These are phyloP conservation scores for Populus tremula DNA, from an alignment of 345 rosid species.

Conservation along the genomic window DNA sequence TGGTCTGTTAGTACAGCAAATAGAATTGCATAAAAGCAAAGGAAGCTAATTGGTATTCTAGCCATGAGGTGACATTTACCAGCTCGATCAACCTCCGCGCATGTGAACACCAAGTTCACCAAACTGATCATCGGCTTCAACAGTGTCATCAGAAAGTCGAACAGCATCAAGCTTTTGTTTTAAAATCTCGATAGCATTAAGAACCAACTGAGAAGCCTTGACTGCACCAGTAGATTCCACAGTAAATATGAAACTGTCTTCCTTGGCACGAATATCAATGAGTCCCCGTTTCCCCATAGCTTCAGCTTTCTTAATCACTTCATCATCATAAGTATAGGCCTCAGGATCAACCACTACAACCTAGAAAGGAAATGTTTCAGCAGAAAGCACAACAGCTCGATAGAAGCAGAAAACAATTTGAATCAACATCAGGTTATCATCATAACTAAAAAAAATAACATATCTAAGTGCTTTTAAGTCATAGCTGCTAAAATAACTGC, in stretches of 20 bases:
- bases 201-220: slow-evolving; percentile 82
- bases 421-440: background rate
- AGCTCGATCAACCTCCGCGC: slow-evolving; percentile 71
- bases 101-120: slow-evolving; percentile 98
- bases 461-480: background rate
- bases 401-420: background rate
- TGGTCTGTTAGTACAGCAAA: background rate
- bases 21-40: background rate
- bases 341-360: slow-evolving; percentile 80
- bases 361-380: slow-evolving; percentile 27
- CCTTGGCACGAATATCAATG: slow-evolving; percentile 75
- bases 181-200: slow-evolving; percentile 80
- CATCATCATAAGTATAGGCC: slow-evolving; percentile 90
- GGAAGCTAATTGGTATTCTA: background rate
- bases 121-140: slow-evolving; percentile 96
- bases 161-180: slow-evolving; percentile 92
- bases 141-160: slow-evolving; percentile 85
- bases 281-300: slow-evolving; percentile 93
- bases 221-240: slow-evolving; percentile 92
- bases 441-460: background rate
- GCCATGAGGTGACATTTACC: background rate
- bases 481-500: background rate
- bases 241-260: slow-evolving; percentile 83
- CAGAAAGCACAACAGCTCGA: background rate
- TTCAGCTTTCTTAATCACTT: slow-evolving; percentile 83